Percentiles rank a stretch among this genome's conserved stretches.
Evolutionary conservation across 2,329 filamentous ascomycete species (phyloP).

Genomic region (Arthrobotrys musiformis): DNA sequence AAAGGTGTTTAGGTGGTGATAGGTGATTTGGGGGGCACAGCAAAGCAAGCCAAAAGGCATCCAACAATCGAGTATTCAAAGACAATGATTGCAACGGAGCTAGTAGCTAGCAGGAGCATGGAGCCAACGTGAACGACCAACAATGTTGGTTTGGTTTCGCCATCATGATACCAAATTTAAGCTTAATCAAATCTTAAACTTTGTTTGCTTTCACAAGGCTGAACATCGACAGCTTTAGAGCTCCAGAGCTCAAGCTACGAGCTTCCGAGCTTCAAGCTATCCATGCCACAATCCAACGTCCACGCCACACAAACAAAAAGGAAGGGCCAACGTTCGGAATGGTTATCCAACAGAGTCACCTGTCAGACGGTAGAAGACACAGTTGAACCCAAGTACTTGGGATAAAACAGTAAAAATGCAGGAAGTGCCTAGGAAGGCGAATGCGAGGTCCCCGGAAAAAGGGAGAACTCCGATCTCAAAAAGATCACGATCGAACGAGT

Average conservation of each 20-base stretch:
- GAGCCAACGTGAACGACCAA: background rate
- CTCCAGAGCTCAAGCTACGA: conserved; percentile 5
- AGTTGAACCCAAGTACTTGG: background rate
- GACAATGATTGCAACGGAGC: too few relatives aligned
- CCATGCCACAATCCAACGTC: background rate
- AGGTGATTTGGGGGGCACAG: background rate
- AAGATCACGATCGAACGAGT: conserved; percentile 6
- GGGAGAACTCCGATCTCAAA: conserved; percentile 1
- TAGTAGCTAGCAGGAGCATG: background rate
- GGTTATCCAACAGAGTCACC: background rate
- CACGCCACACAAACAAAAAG: background rate
- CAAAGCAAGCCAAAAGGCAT: background rate
- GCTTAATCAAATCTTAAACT: conserved; percentile 2
- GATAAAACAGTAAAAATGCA: background rate
- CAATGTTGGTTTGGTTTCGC: background rate
- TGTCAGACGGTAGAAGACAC: background rate
- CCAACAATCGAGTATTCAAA: background rate
- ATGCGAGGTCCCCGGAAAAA: background rate
- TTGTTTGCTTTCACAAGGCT: background rate
- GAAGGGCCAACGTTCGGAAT: background rate
- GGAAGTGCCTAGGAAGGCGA: background rate
- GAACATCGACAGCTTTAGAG: conserved; percentile 1
- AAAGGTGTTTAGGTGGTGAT: background rate
- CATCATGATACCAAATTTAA: background rate
- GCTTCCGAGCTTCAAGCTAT: background rate